A percentile compares a stretch with the other conserved stretches of the same genome.
phyloP scores from a whole-genome alignment of 306 rosid species.

The Inga oerstediana region DNA sequence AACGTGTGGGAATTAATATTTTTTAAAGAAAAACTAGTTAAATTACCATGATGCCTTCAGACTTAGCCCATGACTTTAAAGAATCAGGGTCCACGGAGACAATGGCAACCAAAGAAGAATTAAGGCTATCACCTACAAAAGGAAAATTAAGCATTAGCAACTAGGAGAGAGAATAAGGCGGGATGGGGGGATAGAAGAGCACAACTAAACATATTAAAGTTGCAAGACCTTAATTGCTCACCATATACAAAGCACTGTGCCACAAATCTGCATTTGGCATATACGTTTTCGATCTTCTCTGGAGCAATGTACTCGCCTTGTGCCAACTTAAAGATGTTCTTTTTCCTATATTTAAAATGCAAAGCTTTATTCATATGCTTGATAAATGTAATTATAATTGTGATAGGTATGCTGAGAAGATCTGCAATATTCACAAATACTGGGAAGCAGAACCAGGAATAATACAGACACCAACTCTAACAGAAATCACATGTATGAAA shows the following conservation, averaged over 20 bases:
- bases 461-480: not conserved
- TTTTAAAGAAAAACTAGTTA: slow-evolving; percentile 23
- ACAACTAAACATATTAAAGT: not conserved
- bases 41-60: slow-evolving; percentile 74
- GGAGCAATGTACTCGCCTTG: slow-evolving; percentile 99
- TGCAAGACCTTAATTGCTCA: slow-evolving; percentile 48
- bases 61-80: slow-evolving; percentile 85
- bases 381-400: slow-evolving; percentile 5
- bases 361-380: slow-evolving; percentile 26
- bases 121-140: slow-evolving; percentile 86
- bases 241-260: slow-evolving; percentile 93
- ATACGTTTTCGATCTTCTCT: slow-evolving; percentile 95
- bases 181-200: not conserved
- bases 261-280: slow-evolving; percentile 83
- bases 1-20: slow-evolving; percentile 6
- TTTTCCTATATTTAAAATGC: slow-evolving; percentile 65
- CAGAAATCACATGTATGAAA: slow-evolving; percentile 10
- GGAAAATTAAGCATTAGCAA: slow-evolving; percentile 39
- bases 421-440: slow-evolving; percentile 7
- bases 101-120: slow-evolving; percentile 82
- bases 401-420: not conserved
- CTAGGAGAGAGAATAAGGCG: slow-evolving; percentile 7
- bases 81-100: slow-evolving; percentile 78
- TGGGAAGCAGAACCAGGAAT: slow-evolving; percentile 4
- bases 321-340: slow-evolving; percentile 99